Evolutionary conservation across 1,284 basidiomycete genomes (phyloP).

Genomic region (Salmacisia buchloeana): DNA sequence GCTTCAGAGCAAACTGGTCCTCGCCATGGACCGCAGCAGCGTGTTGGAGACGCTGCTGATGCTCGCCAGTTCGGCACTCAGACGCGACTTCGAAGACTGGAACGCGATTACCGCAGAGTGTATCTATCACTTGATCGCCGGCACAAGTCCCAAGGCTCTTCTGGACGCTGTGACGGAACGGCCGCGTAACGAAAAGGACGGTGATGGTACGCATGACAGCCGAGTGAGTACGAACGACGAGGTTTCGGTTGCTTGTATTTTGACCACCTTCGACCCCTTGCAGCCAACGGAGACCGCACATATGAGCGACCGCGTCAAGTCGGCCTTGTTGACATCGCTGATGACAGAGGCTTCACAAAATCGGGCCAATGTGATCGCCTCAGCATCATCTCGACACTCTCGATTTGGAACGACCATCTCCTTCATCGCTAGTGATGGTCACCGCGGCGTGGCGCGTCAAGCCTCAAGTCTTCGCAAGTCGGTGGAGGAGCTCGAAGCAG

Average conservation of each 20-base stretch:
- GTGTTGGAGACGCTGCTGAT: conserved; percentile 45
- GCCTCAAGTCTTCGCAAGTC: conserved; percentile 35
- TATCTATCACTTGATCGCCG: conserved; percentile 45
- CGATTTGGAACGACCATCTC: conserved; percentile 47
- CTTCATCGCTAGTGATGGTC: conserved; percentile 38
- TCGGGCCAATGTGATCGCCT: conserved; percentile 16
- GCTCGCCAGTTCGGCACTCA: conserved; percentile 36
- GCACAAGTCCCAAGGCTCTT: conserved; percentile 19
- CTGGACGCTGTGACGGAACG: neutral
- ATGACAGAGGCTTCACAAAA: conserved; percentile 32
- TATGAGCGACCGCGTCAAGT: conserved; percentile 8
- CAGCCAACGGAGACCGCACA: neutral
- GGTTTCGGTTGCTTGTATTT: neutral
- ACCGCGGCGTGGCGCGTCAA: conserved; percentile 32
- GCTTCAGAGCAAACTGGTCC: conserved; percentile 41
- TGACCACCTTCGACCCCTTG: neutral
- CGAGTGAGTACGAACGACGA: neutral
- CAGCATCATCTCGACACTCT: conserved; percentile 36
- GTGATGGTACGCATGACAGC: conserved; percentile 15
- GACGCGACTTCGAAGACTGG: conserved; percentile 31
- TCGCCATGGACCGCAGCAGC: conserved; percentile 33
- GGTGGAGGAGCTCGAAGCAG: conserved; percentile 35
- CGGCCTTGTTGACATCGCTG: conserved; percentile 27
- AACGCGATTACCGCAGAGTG: conserved; percentile 41
- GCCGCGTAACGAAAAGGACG: conserved; percentile 2